Conservation (phyloP, 2,329 filamentous ascomycete species). For the Monosporascus ibericus region DNA sequence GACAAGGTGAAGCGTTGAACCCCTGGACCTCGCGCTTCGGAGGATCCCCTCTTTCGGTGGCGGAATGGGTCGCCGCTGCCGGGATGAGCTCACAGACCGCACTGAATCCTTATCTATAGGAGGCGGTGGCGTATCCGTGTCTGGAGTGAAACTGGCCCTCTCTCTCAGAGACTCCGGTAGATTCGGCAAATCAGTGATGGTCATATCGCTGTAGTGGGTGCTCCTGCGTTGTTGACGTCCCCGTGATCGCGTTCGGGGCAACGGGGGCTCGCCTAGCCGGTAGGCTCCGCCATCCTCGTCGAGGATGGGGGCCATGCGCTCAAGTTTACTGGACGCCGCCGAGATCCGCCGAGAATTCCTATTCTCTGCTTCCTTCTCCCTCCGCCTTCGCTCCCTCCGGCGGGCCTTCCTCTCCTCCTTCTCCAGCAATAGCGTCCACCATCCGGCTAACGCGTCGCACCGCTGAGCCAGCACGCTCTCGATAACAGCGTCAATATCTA, state of each 20-base stretch:
- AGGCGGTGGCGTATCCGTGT: conserved; percentile 52
- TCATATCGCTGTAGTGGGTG: conserved; percentile 55
- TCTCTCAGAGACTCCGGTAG: conserved; percentile 56
- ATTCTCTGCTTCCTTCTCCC: conserved; percentile 75
- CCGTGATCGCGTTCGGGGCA: conserved; percentile 54
- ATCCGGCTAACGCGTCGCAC: conserved; percentile 85
- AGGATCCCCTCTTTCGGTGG: conserved; percentile 78
- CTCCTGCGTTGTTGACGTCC: conserved; percentile 75
- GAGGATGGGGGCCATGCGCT: conserved; percentile 70
- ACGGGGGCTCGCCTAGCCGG: conserved; percentile 37
- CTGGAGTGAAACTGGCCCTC: conserved; percentile 36
- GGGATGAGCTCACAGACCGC: conserved; percentile 70
- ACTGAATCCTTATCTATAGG: conserved; percentile 75
- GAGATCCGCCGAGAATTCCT: conserved; percentile 78
- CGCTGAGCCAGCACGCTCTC: conserved; percentile 87
- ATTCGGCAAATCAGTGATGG: conserved; percentile 68
- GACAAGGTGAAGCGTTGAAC: conserved; percentile 82
- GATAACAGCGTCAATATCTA: conserved; percentile 90
- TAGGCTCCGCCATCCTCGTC: conserved; percentile 60
- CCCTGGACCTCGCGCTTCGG: conserved; percentile 64
- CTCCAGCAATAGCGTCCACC: conserved; percentile 92
- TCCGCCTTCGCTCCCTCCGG: conserved; percentile 74
- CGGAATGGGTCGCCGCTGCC: conserved; percentile 67
- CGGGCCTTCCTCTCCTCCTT: conserved; percentile 87
- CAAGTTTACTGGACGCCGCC: conserved; percentile 80